Conservation (phyloP, 108 stramenopile species). For the Cylindrotheca closterium region DNA sequence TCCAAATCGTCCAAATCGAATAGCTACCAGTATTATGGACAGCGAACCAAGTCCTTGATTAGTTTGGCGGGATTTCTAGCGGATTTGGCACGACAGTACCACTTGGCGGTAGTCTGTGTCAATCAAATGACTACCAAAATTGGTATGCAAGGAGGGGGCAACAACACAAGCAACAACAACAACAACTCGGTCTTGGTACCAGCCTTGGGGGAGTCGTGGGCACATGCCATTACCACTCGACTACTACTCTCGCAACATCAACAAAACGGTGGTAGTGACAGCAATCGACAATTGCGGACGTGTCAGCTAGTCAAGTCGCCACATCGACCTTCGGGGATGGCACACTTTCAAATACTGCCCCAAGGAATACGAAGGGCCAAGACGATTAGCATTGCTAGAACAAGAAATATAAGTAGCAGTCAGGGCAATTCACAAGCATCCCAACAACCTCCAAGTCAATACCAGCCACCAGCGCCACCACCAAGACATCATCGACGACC, state of each 20-base stretch:
- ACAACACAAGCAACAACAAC: background rate
- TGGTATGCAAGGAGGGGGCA: slow-evolving; percentile 2
- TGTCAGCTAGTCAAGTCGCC: slow-evolving; percentile 78
- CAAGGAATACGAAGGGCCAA: slow-evolving; percentile 61
- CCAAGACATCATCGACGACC: no score
- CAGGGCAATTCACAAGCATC: no score
- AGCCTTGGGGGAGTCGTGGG: slow-evolving; percentile 94
- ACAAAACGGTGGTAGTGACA: background rate
- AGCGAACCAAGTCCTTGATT: slow-evolving; percentile 68
- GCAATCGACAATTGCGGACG: slow-evolving; percentile 15
- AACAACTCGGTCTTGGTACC: slow-evolving; percentile 35
- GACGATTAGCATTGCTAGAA: slow-evolving; percentile 1
- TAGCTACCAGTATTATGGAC: slow-evolving; percentile 31
- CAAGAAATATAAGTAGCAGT: no score
- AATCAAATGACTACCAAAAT: slow-evolving; percentile 95
- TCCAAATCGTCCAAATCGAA: background rate
- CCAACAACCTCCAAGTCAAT: no score
- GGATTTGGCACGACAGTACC: slow-evolving; percentile 58
- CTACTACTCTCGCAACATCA: slow-evolving; percentile 42
- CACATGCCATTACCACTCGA: slow-evolving; percentile 91
- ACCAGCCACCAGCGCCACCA: no score
- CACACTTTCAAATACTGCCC: slow-evolving; percentile 51
- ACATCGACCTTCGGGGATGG: slow-evolving; percentile 55
- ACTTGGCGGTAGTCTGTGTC: slow-evolving; percentile 83
- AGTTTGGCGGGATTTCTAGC: slow-evolving; percentile 68